These are phyloP conservation scores for Madurella mycetomatis DNA, from an alignment of 2,329 filamentous ascomycete genomes.

Conservation along the genomic window DNA sequence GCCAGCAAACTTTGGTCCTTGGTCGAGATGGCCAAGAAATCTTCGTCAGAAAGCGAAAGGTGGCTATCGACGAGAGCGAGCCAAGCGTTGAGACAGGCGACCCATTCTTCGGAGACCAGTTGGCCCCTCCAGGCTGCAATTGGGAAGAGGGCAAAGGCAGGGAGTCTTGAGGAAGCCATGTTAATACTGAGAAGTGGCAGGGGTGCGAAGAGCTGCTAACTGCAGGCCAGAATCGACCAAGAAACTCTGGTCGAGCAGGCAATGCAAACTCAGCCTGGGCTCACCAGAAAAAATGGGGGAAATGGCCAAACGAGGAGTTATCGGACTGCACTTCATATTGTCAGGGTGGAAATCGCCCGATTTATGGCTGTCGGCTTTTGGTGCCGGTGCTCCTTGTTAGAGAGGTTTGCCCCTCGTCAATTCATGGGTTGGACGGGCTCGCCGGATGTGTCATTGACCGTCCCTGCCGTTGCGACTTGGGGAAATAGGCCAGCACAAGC, in stretches of 20 bases:
- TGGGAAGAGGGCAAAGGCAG: conserved; percentile 75
- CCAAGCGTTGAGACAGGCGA: conserved; percentile 73
- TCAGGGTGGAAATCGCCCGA: not conserved
- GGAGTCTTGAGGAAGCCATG: conserved; percentile 40
- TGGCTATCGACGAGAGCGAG: conserved; percentile 61
- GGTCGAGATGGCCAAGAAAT: conserved; percentile 48
- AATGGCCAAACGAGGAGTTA: no score
- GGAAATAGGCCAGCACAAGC: conserved; percentile 2
- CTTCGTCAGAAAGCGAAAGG: conserved; percentile 51
- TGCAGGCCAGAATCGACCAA: no score
- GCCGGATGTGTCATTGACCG: conserved; percentile 39
- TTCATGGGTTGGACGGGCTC: conserved; percentile 19
- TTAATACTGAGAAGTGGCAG: conserved; percentile 2
- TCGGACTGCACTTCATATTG: no score
- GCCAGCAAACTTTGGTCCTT: conserved; percentile 54
- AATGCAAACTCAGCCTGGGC: no score
- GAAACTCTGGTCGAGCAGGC: no score
- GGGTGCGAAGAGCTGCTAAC: not conserved
- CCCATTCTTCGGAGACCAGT: conserved; percentile 69
- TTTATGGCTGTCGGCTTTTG: not conserved
- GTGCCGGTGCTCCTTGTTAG: not conserved
- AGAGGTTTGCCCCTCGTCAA: conserved; percentile 4
- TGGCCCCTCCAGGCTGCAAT: conserved; percentile 60
- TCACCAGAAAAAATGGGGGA: no score
- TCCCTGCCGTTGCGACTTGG: not conserved